These are phyloP conservation scores for Adansonia rubrostipa DNA, from an alignment of 441 rosid genomes.

Conservation along the genomic window DNA sequence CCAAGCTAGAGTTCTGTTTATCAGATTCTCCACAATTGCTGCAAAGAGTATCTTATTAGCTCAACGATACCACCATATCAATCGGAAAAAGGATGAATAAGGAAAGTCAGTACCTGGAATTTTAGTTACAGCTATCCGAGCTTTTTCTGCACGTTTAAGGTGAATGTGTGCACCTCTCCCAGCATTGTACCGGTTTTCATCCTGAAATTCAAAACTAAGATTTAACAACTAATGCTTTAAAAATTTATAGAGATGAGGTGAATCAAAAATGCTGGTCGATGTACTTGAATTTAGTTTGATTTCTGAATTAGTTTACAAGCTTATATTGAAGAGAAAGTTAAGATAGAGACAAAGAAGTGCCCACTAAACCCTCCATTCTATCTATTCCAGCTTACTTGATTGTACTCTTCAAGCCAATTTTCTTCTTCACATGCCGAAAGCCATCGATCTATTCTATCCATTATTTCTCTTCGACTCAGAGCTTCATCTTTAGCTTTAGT, in stretches of 20 bases:
- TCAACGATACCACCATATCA: not conserved
- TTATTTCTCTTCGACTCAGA: slow-evolving; percentile 66
- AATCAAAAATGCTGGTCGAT: not conserved
- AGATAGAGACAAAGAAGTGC: not conserved
- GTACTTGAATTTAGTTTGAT: slow-evolving; percentile 17
- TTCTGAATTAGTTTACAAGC: not conserved
- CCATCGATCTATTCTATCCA: slow-evolving; percentile 77
- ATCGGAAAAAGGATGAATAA: slow-evolving; percentile 8
- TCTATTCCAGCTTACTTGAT: slow-evolving; percentile 45
- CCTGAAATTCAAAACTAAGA: slow-evolving; percentile 47
- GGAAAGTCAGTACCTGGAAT: slow-evolving; percentile 54
- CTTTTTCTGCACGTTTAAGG: slow-evolving; percentile 80
- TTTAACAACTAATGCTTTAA: slow-evolving; percentile 1
- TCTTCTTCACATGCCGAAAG: slow-evolving; percentile 80
- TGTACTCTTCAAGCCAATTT: slow-evolving; percentile 78
- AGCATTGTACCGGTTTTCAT: slow-evolving; percentile 62
- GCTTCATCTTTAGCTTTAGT: slow-evolving; percentile 64
- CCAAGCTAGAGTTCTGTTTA: slow-evolving; percentile 63
- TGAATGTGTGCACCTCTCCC: slow-evolving; percentile 81
- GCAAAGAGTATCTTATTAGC: slow-evolving; percentile 32
- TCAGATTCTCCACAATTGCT: slow-evolving; percentile 69
- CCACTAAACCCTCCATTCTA: not conserved
- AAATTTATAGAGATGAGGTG: slow-evolving; percentile 19
- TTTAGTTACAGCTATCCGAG: slow-evolving; percentile 65
- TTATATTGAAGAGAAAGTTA: slow-evolving; percentile 5